Conservation (phyloP, 2,329 filamentous ascomycete genomes). For the Macrophomina tecta region DNA sequence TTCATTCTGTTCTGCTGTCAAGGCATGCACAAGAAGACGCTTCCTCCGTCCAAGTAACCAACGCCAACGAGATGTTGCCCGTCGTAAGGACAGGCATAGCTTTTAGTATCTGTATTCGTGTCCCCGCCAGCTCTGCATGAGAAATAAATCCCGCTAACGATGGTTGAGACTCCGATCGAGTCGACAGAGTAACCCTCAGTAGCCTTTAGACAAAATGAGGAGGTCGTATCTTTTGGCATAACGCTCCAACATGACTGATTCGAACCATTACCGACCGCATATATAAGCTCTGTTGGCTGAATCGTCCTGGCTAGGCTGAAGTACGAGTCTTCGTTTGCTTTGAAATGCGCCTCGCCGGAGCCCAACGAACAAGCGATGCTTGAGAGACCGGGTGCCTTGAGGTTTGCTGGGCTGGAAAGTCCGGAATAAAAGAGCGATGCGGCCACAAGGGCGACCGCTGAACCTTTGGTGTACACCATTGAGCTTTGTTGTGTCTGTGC, state of each 20-base stretch:
- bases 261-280: not conserved
- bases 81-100: not conserved
- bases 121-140: not conserved
- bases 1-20: not conserved
- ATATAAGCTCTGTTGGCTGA: not conserved
- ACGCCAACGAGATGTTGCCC: not conserved
- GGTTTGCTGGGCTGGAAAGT: not conserved
- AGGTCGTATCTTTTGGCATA: too few species aligned
- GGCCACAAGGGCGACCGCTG: not conserved
- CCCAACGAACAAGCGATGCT: slow-evolving; percentile 1
- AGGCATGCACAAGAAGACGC: not conserved
- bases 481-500: not conserved
- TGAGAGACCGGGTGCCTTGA: not conserved
- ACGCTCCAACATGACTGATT: not conserved
- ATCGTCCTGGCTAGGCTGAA: not conserved
- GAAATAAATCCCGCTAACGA: too few species aligned
- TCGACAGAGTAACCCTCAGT: too few species aligned
- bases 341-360: not conserved
- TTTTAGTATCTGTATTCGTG: not conserved
- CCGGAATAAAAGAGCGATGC: not conserved
- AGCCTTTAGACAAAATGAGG: too few species aligned
- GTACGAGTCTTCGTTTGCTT: too few species aligned
- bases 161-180: too few species aligned
- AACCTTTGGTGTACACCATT: not conserved
- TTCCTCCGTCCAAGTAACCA: not conserved